Evolutionary conservation across 2,329 filamentous ascomycete genomes (phyloP).

Genomic region (Fusarium heterosporum): DNA sequence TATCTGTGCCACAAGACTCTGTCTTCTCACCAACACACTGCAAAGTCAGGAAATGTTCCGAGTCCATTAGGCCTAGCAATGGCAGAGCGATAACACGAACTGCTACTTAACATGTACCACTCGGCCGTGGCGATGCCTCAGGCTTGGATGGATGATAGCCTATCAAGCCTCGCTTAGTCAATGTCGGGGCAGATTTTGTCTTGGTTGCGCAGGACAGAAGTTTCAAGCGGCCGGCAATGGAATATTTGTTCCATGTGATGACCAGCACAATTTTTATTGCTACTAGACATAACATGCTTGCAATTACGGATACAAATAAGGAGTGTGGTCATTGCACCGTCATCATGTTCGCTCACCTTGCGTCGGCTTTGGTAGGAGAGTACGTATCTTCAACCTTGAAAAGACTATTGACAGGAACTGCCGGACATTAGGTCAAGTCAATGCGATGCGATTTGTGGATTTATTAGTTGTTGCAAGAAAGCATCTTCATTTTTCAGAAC

Average conservation of each 20-base stretch:
- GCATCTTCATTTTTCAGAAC: too few relatives aligned
- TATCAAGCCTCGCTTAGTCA: neutral
- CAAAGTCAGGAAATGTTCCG: neutral
- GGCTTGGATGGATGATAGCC: neutral
- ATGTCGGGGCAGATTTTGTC: neutral
- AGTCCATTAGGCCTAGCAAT: neutral
- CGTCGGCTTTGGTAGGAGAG: neutral
- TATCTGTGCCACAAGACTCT: neutral
- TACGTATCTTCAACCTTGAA: neutral
- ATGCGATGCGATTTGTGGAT: neutral
- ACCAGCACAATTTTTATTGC: neutral
- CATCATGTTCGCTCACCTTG: neutral
- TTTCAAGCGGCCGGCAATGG: neutral
- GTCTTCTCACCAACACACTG: neutral
- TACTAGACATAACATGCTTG: neutral
- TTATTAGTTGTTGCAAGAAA: neutral
- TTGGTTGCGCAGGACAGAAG: neutral
- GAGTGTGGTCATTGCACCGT: neutral
- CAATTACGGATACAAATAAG: neutral
- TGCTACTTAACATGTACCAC: neutral
- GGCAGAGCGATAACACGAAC: neutral
- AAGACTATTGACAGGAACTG: neutral
- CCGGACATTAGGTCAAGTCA: neutral
- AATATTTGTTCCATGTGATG: neutral
- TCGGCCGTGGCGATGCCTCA: neutral